These are phyloP conservation scores for Barnettozyma siamensis DNA, from an alignment of 805 yeast species.

Conservation along the genomic window DNA sequence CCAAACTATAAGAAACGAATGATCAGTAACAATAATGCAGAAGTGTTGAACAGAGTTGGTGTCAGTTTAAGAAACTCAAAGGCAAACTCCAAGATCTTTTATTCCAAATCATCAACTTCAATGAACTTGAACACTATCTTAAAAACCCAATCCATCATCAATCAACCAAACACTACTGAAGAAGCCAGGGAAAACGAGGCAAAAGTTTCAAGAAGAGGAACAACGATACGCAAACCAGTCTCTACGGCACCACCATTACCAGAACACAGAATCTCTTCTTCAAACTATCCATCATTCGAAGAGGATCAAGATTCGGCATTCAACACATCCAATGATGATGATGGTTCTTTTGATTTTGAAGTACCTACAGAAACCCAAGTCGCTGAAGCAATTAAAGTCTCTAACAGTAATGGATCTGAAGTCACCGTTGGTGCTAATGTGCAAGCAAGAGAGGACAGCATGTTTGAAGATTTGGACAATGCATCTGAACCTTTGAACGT, in stretches of 20 bases:
- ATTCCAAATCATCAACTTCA: conserved; percentile 25
- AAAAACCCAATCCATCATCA: neutral
- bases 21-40: conserved; percentile 16
- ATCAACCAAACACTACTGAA: conserved; percentile 8
- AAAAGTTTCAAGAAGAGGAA: neutral
- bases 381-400: conserved; percentile 22
- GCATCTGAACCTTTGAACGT: neutral
- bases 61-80: conserved; percentile 17
- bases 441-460: conserved; percentile 19
- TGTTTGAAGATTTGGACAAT: conserved; percentile 19
- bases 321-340: conserved; percentile 13
- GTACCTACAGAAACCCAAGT: conserved; percentile 21
- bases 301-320: conserved; percentile 6
- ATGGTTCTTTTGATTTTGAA: conserved; percentile 24
- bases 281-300: conserved; percentile 21
- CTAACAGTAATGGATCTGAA: conserved; percentile 25
- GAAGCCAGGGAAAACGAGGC: neutral
- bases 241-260: conserved; percentile 9
- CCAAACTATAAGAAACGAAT: conserved; percentile 19
- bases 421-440: conserved; percentile 18
- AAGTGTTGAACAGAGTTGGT: conserved; percentile 20
- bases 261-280: conserved; percentile 19
- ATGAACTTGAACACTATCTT: conserved; percentile 15
- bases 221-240: neutral
- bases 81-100: conserved; percentile 21